These are phyloP conservation scores for Candida sanyaensis DNA, from an alignment of 1,139 yeast species.

Conservation along the genomic window DNA sequence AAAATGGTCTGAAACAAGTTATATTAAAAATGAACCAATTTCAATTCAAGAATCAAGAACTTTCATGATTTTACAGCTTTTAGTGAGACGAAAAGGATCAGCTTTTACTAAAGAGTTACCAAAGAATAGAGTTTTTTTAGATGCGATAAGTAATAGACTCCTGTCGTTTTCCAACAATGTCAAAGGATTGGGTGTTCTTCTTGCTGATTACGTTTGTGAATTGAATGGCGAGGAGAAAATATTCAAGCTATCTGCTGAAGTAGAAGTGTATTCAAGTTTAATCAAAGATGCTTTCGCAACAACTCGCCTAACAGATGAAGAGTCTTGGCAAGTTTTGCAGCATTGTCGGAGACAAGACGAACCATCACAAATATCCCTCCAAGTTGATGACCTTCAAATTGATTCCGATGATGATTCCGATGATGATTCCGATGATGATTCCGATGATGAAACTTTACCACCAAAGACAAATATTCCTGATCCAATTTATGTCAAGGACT, in stretches of 20 bases:
- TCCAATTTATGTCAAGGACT: slow-evolving; percentile 65
- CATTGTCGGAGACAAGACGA: slow-evolving; percentile 10
- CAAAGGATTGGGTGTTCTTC: slow-evolving; percentile 43
- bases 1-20: slow-evolving; percentile 32
- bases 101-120: slow-evolving; percentile 21
- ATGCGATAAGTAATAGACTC: slow-evolving; percentile 47
- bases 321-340: slow-evolving; percentile 19
- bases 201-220: slow-evolving; percentile 49
- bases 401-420: slow-evolving; percentile 50
- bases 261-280: slow-evolving; percentile 10
- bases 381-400: slow-evolving; percentile 4
- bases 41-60: slow-evolving; percentile 36
- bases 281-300: neutral
- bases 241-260: slow-evolving; percentile 33
- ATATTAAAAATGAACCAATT: slow-evolving; percentile 35
- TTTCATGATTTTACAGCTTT: slow-evolving; percentile 29
- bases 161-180: slow-evolving; percentile 43
- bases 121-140: slow-evolving; percentile 32
- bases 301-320: slow-evolving; percentile 1
- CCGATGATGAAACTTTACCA: slow-evolving; percentile 54
- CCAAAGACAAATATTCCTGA: slow-evolving; percentile 35
- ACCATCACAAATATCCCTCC: neutral
- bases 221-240: slow-evolving; percentile 31
- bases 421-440: slow-evolving; percentile 52
- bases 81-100: slow-evolving; percentile 21